Base-by-base conservation (phyloP, 306 rosid genomes). In the Glycyrrhiza uralensis region DNA sequence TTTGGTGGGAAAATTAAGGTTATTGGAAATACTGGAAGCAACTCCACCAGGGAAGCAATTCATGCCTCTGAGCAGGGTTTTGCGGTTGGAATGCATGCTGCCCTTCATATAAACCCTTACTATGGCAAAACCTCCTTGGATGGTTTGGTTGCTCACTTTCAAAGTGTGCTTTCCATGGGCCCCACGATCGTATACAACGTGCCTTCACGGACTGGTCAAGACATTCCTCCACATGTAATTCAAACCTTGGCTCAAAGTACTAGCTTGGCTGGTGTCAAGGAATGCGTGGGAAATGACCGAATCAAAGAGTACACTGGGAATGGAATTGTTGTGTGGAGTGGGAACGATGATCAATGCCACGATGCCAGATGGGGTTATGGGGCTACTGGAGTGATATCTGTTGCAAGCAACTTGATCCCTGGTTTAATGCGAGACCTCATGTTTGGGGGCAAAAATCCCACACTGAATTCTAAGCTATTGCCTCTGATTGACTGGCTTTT, bases 81-180 rank as follows among this genome's bases (percentile, higher is more conserved):
- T 84, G 97, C 97, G 2, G 99, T 94, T 70, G 99, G 97, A 66
- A 94, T 91, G 98, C 98, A 94, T 66, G 98, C 87, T 23, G 97
- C 98, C n/a, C 96, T 94, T 57, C 98, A 94, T 74, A 86, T 91
- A 72, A 94, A 94, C 80, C 98, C 98, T 28, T 94, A 94, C 79
- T 91, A 94, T 57, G 98, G 98, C 0, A 94, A 91, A 84, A 94
- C 97, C 47, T 94, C 99, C 38, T 38, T 82, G 76, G 85, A 89
- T 38, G 99, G 99, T 22, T 38, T 91, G 81, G 75, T 89, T 50
- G 76, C 91, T 7, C 99, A 91, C 84, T 92, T 91, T 15, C 77
- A 87, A 15, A 80, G 86, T 18, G 97, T 91, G 59, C 74, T 94
- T 57, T 80, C 91, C 19, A 91, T 94, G 97, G 99, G 97, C 3